Evolutionary conservation across 176 grass and related monocot genomes (phyloP).

Genomic region (Triticum urartu): DNA sequence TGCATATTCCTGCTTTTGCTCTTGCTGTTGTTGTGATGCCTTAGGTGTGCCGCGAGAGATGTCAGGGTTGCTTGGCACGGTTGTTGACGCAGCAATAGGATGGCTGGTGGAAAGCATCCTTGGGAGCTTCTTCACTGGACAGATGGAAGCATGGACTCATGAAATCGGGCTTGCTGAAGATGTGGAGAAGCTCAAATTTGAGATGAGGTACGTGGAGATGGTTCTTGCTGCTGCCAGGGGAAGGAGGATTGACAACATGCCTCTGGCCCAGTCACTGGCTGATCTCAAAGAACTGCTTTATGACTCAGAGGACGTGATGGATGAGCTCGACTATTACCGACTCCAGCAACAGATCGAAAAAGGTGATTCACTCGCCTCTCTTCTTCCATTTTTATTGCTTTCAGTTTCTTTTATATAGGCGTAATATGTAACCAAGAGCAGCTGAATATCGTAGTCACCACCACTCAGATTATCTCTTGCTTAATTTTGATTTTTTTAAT

Average conservation of each 20-base stretch:
- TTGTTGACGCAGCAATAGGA: background rate
- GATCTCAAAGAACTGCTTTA: background rate
- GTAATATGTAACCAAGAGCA: background rate
- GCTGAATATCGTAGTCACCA: background rate
- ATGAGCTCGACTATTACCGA: slow-evolving; percentile 20
- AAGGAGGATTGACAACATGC: background rate
- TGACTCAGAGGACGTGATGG: slow-evolving; percentile 25
- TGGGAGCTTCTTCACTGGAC: background rate
- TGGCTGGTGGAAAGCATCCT: slow-evolving; percentile 33
- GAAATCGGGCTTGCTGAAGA: slow-evolving; percentile 1
- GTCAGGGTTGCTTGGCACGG: background rate
- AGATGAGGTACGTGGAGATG: background rate
- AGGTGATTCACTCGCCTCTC: background rate
- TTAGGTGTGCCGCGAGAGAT: background rate
- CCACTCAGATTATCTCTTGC: background rate
- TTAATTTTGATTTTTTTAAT: background rate
- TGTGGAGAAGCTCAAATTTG: background rate
- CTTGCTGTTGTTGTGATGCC: background rate
- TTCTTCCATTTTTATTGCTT: background rate
- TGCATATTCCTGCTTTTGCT: background rate
- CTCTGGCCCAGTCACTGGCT: background rate
- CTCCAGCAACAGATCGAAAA: background rate
- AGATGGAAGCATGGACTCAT: background rate
- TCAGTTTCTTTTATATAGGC: background rate
- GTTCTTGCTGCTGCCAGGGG: background rate